These are phyloP conservation scores for Rhizopus stolonifer DNA, from an alignment of 371 early-diverging fungal genomes.

Conservation along the genomic window DNA sequence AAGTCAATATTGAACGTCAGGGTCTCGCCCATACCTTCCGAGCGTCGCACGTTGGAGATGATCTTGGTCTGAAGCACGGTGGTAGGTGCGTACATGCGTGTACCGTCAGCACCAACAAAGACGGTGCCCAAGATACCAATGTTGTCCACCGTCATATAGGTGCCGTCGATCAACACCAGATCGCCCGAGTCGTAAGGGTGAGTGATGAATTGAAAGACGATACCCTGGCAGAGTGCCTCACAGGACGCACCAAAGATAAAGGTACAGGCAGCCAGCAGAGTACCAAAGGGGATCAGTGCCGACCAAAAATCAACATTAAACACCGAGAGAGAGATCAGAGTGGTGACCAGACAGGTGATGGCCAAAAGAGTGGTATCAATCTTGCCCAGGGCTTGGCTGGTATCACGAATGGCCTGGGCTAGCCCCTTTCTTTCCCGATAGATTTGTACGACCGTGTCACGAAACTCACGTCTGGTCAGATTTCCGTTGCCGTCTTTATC, in stretches of 20 bases:
- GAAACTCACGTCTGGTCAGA: conserved; percentile 66
- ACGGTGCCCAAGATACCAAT: conserved; percentile 76
- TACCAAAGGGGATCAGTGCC: conserved; percentile 53
- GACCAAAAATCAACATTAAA: conserved; percentile 54
- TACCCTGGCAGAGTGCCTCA: conserved; percentile 58
- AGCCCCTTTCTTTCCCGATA: conserved; percentile 70
- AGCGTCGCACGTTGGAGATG: conserved; percentile 78
- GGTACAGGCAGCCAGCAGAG: conserved; percentile 58
- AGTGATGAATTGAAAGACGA: conserved; percentile 65
- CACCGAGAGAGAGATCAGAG: conserved; percentile 53
- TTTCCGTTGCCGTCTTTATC: conserved; percentile 75
- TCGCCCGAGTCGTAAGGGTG: conserved; percentile 80
- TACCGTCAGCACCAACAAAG: conserved; percentile 69
- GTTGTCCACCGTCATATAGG: conserved; percentile 69
- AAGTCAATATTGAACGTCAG: conserved; percentile 66
- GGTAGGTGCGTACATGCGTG: conserved; percentile 75
- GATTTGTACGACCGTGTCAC: conserved; percentile 58
- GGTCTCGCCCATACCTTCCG: conserved; percentile 64
- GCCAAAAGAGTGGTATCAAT: conserved; percentile 62
- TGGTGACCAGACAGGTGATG: conserved; percentile 35
- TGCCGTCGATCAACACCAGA: conserved; percentile 67
- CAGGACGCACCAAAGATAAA: conserved; percentile 67
- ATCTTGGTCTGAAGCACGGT: conserved; percentile 62
- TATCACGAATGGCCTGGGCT: conserved; percentile 62
- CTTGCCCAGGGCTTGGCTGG: conserved; percentile 70